Conservation (phyloP, 2,329 filamentous ascomycete genomes). For the Talaromyces amestolkiae region DNA sequence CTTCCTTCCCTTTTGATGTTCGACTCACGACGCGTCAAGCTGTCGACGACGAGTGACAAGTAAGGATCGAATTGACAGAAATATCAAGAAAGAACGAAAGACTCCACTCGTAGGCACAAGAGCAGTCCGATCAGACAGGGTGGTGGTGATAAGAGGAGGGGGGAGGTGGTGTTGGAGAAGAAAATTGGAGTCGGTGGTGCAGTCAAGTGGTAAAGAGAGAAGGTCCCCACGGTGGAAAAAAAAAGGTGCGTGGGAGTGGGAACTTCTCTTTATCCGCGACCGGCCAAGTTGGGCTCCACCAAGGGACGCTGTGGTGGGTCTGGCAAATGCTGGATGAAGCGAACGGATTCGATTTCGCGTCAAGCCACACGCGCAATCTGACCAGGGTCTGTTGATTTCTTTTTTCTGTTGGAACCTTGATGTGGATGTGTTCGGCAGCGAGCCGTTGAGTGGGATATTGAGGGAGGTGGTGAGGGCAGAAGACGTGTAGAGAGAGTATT, state of each 20-base stretch:
- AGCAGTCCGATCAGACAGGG: neutral
- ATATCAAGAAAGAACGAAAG: slow-evolving; percentile 17
- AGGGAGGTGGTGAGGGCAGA: slow-evolving; percentile 12
- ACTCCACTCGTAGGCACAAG: slow-evolving; percentile 18
- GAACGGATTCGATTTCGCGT: slow-evolving; percentile 29
- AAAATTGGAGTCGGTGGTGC: slow-evolving; percentile 19
- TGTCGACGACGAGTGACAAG: neutral
- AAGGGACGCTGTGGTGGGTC: slow-evolving; percentile 33
- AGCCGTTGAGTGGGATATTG: slow-evolving; percentile 8
- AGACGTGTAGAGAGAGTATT: slow-evolving; percentile 5
- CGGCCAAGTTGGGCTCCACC: slow-evolving; percentile 40
- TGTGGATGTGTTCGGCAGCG: neutral
- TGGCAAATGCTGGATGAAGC: slow-evolving; percentile 29
- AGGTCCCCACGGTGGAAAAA: slow-evolving; percentile 43
- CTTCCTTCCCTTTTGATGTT: neutral
- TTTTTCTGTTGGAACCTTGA: neutral
- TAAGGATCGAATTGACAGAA: slow-evolving; percentile 4
- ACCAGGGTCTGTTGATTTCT: slow-evolving; percentile 8
- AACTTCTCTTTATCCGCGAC: slow-evolving; percentile 43
- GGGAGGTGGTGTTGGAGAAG: slow-evolving; percentile 9
- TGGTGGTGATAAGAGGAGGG: neutral
- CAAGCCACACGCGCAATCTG: slow-evolving; percentile 27
- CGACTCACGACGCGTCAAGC: slow-evolving; percentile 12
- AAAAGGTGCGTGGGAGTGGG: slow-evolving; percentile 38
- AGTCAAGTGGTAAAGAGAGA: slow-evolving; percentile 19